Conservation (phyloP, 2,329 filamentous ascomycete species). For the Trichoderma aggressivum region DNA sequence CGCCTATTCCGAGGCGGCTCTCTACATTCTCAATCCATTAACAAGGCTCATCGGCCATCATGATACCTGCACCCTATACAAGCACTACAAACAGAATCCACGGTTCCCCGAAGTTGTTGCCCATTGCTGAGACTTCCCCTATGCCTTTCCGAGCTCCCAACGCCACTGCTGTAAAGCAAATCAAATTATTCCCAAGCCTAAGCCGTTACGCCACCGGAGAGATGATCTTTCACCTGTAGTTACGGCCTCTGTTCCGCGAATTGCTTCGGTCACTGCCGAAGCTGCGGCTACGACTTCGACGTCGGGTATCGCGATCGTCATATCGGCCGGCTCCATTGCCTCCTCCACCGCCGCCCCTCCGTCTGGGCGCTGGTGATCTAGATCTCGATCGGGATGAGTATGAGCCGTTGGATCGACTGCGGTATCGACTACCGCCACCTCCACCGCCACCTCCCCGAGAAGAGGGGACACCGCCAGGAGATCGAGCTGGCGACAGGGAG, state of each 20-base stretch:
- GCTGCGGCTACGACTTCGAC: slow-evolving; percentile 50
- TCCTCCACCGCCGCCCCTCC: slow-evolving; percentile 26
- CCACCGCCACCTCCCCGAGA: slow-evolving; percentile 26
- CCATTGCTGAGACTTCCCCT: not conserved
- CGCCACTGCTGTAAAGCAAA: slow-evolving; percentile 1
- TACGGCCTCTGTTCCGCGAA: slow-evolving; percentile 39
- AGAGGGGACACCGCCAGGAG: slow-evolving; percentile 41
- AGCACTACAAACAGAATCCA: not conserved
- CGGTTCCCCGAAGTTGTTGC: not conserved
- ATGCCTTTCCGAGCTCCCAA: slow-evolving; percentile 10
- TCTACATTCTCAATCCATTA: not conserved
- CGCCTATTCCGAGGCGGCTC: not conserved
- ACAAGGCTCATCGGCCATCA: not conserved
- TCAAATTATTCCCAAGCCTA: not conserved
- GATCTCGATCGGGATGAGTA: slow-evolving; percentile 50
- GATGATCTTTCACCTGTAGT: slow-evolving; percentile 30
- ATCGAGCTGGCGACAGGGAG: slow-evolving; percentile 48
- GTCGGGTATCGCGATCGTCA: slow-evolving; percentile 33
- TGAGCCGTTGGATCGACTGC: slow-evolving; percentile 44
- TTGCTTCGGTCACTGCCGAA: slow-evolving; percentile 41
- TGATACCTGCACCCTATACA: not conserved
- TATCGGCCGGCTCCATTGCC: slow-evolving; percentile 3
- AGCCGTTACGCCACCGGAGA: not conserved
- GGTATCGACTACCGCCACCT: slow-evolving; percentile 36
- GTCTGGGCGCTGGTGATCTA: slow-evolving; percentile 38